Conservation (phyloP, 2,329 filamentous ascomycete genomes). For the Thermoascus crustaceus region DNA sequence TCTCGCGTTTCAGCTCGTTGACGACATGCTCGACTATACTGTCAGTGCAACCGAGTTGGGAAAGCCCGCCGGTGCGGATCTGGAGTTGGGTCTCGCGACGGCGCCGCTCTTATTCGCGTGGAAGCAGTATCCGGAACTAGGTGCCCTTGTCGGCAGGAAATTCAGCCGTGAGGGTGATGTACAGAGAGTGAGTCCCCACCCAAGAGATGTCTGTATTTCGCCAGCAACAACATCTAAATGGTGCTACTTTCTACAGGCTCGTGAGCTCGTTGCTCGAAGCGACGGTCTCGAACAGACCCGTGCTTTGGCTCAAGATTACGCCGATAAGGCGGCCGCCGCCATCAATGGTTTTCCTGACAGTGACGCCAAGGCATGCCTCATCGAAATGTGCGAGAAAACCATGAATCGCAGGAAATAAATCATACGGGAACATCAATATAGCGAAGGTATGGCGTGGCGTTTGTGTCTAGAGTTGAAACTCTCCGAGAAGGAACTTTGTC, state of each 20-base stretch:
- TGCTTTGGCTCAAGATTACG: constrained; percentile 82
- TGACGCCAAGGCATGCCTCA: constrained; percentile 81
- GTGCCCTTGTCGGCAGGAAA: constrained; percentile 82
- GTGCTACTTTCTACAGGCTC: constrained; percentile 52
- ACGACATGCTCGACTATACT: constrained; percentile 97
- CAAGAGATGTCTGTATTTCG: neutral
- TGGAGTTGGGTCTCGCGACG: constrained; percentile 88
- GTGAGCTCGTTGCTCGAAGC: constrained; percentile 72
- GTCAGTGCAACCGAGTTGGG: constrained; percentile 75
- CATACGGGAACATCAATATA: no score
- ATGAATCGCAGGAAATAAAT: constrained; percentile 73
- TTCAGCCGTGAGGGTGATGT: constrained; percentile 81
- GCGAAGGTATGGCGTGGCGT: no score
- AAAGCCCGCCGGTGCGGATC: constrained; percentile 88
- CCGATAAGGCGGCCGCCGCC: constrained; percentile 74
- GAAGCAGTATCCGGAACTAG: constrained; percentile 79
- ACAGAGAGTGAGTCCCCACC: constrained; percentile 53
- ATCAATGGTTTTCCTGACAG: constrained; percentile 75
- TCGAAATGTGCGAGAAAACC: constrained; percentile 92
- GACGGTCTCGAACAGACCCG: constrained; percentile 88
- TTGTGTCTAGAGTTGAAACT: no score
- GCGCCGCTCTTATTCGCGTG: constrained; percentile 92
- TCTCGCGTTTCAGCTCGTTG: constrained; percentile 91
- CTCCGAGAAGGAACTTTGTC: no score
- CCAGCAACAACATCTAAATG: neutral